Percentiles rank a stretch among this genome's conserved stretches.
Conservation (phyloP, 768 basidiomycete species). For the Boletus rubropictus region DNA sequence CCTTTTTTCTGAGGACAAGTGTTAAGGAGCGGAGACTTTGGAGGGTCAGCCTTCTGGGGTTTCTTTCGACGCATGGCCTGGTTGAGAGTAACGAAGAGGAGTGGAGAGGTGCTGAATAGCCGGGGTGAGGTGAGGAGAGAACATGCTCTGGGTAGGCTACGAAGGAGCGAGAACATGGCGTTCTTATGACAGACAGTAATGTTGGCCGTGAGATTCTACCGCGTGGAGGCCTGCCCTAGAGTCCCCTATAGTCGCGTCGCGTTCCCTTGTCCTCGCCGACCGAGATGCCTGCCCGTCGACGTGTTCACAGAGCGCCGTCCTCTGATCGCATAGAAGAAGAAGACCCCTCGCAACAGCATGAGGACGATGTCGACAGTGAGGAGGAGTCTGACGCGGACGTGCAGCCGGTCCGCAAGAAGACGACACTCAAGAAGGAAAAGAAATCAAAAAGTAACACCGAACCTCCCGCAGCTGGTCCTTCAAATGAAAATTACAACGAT, state of each 20-base stretch:
- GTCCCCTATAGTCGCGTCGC: constrained; percentile 21
- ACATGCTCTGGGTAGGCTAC: constrained; percentile 20
- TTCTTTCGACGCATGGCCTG: constrained; percentile 81
- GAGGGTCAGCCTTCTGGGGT: constrained; percentile 39
- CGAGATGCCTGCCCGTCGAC: constrained; percentile 34
- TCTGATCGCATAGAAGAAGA: constrained; percentile 59
- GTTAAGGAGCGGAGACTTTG: constrained; percentile 74
- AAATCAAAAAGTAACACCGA: constrained; percentile 20
- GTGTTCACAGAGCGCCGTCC: constrained; percentile 42
- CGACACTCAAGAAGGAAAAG: constrained; percentile 29
- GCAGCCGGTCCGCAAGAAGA: constrained; percentile 32
- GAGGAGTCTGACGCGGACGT: constrained; percentile 36
- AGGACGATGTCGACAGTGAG: constrained; percentile 38
- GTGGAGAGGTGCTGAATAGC: constrained; percentile 58
- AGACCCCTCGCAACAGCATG: constrained; percentile 33
- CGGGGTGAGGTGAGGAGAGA: constrained; percentile 29
- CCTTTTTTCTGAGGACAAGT: constrained; percentile 84
- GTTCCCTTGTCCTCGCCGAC: background rate
- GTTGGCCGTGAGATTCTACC: background rate
- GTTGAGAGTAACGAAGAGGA: constrained; percentile 68
- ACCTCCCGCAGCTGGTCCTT: constrained; percentile 21
- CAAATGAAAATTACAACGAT: constrained; percentile 30
- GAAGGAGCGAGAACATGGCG: constrained; percentile 27
- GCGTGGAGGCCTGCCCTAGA: constrained; percentile 30
- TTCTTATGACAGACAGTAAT: background rate